phyloP scores from a whole-genome alignment of 2,329 filamentous ascomycete genomes.

The Neopestalotiopsis sp. region DNA sequence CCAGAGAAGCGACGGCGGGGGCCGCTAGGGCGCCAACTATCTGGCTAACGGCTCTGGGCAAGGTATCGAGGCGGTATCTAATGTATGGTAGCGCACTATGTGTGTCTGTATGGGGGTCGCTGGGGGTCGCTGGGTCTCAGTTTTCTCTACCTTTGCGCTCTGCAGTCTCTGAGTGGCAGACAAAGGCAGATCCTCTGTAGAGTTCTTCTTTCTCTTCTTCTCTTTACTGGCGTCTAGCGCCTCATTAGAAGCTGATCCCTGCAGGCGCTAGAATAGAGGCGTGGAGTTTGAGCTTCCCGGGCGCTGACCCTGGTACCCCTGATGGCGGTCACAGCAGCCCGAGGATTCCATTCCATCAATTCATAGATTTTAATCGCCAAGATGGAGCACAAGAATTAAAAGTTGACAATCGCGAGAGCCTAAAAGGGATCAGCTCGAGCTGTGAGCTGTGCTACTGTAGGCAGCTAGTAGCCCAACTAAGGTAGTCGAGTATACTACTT shows the following conservation, averaged over 20 bases:
- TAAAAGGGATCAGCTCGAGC: background rate
- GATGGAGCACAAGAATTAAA: background rate
- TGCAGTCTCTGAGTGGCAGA: background rate
- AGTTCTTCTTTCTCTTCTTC: too few species aligned
- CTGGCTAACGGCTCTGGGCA: slow-evolving; percentile 5
- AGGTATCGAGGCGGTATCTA: background rate
- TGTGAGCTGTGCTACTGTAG: background rate
- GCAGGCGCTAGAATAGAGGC: slow-evolving; percentile 3
- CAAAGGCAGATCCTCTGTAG: background rate
- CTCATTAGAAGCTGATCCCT: background rate
- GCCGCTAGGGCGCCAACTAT: background rate
- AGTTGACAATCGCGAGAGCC: background rate
- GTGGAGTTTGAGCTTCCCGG: slow-evolving; percentile 8
- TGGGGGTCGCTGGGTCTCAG: background rate
- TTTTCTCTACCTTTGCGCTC: background rate
- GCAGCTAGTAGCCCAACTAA: background rate
- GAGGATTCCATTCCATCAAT: background rate
- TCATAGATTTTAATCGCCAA: too few species aligned
- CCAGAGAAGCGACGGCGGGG: background rate
- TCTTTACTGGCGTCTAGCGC: background rate
- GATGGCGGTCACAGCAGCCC: slow-evolving; percentile 2
- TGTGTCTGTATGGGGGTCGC: background rate
- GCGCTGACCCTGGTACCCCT: slow-evolving; percentile 6
- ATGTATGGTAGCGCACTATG: too few species aligned
- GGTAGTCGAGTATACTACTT: background rate